Conservation (phyloP, 2,329 filamentous ascomycete species). For the Talaromyces islandicus region DNA sequence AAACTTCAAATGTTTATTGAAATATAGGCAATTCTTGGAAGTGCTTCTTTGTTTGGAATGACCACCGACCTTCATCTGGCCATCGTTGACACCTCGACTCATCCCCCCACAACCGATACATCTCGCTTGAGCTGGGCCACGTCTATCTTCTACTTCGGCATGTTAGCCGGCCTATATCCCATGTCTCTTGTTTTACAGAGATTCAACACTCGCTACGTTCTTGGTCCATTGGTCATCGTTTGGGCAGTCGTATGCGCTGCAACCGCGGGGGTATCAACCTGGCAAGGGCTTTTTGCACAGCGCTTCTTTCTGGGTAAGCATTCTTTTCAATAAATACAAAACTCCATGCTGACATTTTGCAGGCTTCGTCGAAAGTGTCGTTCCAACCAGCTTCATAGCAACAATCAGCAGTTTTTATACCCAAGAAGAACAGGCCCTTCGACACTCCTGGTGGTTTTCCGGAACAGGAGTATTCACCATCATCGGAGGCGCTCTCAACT, state of each 20-base stretch:
- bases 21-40: conserved; percentile 62
- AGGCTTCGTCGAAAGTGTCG: conserved; percentile 56
- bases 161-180: conserved; percentile 68
- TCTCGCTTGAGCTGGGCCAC: conserved; percentile 69
- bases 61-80: conserved; percentile 60
- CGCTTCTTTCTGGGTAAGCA: conserved; percentile 52
- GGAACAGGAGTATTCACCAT: conserved; percentile 53
- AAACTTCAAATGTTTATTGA: not conserved
- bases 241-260: conserved; percentile 65
- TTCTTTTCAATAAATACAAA: not conserved
- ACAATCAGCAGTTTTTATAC: conserved; percentile 60
- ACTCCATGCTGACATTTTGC: not conserved
- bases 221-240: conserved; percentile 51
- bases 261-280: conserved; percentile 60
- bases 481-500: conserved; percentile 59
- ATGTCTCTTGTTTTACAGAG: conserved; percentile 66
- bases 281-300: conserved; percentile 60
- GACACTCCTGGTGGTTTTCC: conserved; percentile 65
- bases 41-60: conserved; percentile 70
- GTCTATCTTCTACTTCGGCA: conserved; percentile 74
- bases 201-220: conserved; percentile 58
- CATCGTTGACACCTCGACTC: conserved; percentile 45
- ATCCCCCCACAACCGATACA: conserved; percentile 57
- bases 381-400: conserved; percentile 63
- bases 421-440: conserved; percentile 57